Evolutionary conservation across 306 rosid genomes (phyloP).

Genomic region (Hippophae rhamnoides): DNA sequence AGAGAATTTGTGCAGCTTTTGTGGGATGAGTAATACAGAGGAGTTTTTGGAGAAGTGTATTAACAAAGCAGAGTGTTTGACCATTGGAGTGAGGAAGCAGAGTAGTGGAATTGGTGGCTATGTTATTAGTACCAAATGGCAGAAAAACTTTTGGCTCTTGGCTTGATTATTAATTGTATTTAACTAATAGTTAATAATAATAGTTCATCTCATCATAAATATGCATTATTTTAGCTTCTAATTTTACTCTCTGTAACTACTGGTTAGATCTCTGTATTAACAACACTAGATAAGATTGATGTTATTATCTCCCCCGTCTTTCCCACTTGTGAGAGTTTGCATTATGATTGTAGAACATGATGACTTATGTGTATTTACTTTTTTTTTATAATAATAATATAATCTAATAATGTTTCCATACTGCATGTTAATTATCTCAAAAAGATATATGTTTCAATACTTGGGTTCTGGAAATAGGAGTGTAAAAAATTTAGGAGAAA

Average conservation of each 20-base stretch:
- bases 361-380: too few relatives aligned
- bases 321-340: too few relatives aligned
- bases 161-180: conserved; percentile 35
- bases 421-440: too few relatives aligned
- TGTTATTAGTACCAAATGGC: conserved; percentile 87
- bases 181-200: conserved; percentile 2
- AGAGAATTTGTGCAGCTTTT: conserved; percentile 41
- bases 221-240: conserved; percentile 25
- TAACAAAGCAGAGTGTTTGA: conserved; percentile 71
- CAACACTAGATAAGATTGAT: too few relatives aligned
- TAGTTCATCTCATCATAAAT: not conserved
- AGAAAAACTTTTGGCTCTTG: conserved; percentile 93
- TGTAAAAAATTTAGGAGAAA: too few relatives aligned
- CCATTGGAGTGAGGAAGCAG: conserved; percentile 90
- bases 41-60: conserved; percentile 84
- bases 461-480: too few relatives aligned
- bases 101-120: conserved; percentile 76
- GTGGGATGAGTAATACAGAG: conserved; percentile 54
- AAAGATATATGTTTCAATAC: too few relatives aligned
- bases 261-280: too few relatives aligned
- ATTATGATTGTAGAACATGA: too few relatives aligned
- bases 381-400: too few relatives aligned
- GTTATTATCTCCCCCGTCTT: too few relatives aligned
- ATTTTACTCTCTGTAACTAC: not conserved
- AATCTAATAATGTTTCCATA: too few relatives aligned